phyloP scores from a whole-genome alignment of 2,329 filamentous ascomycete genomes.

The Colletotrichum navitas region DNA sequence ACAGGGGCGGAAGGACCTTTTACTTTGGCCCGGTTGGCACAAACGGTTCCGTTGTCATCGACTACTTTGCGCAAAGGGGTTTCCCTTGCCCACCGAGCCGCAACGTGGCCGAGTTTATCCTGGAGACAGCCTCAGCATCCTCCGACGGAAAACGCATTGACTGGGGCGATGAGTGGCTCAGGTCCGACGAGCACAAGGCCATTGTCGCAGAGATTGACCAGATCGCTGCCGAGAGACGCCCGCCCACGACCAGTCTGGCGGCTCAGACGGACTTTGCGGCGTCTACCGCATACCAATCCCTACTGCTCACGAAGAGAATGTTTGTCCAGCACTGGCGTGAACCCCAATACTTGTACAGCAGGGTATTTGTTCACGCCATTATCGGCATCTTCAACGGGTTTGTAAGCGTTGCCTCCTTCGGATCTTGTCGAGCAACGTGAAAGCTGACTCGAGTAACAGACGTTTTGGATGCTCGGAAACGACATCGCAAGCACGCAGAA shows the following conservation, averaged over 20 bases:
- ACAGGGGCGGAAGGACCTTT: slow-evolving; percentile 77
- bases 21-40: slow-evolving; percentile 80
- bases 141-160: slow-evolving; percentile 63
- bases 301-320: slow-evolving; percentile 75
- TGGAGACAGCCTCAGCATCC: slow-evolving; percentile 58
- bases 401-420: neutral
- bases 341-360: slow-evolving; percentile 81
- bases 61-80: slow-evolving; percentile 73
- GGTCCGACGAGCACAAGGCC: slow-evolving; percentile 70
- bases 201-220: slow-evolving; percentile 75
- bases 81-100: slow-evolving; percentile 71
- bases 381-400: slow-evolving; percentile 82
- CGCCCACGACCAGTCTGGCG: slow-evolving; percentile 48
- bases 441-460: slow-evolving; percentile 56
- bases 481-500: slow-evolving; percentile 78
- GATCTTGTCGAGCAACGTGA: no score
- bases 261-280: slow-evolving; percentile 73
- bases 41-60: slow-evolving; percentile 69
- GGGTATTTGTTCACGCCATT: slow-evolving; percentile 78
- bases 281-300: slow-evolving; percentile 71
- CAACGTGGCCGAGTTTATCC: slow-evolving; percentile 64
- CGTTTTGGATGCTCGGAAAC: slow-evolving; percentile 78
- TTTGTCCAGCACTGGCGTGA: slow-evolving; percentile 83
- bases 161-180: slow-evolving; percentile 82
- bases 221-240: slow-evolving; percentile 60